phyloP scores from a whole-genome alignment of 1,139 yeast genomes.

The Suhomyces choctaworum region DNA sequence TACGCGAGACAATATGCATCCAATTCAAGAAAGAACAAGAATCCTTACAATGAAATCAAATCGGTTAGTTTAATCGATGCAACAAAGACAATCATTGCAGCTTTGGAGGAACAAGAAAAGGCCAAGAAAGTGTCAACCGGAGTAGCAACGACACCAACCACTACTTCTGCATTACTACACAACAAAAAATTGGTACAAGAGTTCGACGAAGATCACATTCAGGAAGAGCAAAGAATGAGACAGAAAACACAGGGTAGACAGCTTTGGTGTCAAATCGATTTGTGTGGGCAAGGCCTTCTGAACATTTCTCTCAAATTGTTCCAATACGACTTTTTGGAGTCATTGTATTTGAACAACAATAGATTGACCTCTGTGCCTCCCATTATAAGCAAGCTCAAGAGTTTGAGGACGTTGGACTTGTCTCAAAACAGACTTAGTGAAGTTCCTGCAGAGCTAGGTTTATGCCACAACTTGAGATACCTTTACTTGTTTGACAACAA shows the following conservation, averaged over 20 bases:
- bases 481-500: slow-evolving; percentile 87
- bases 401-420: slow-evolving; percentile 80
- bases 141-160: slow-evolving; percentile 29
- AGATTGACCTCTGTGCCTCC: slow-evolving; percentile 68
- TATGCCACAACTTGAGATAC: slow-evolving; percentile 76
- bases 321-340: slow-evolving; percentile 81
- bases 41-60: slow-evolving; percentile 46
- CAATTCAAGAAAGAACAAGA: slow-evolving; percentile 60
- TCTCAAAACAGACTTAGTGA: slow-evolving; percentile 72
- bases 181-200: slow-evolving; percentile 60
- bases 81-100: slow-evolving; percentile 50
- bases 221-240: slow-evolving; percentile 74
- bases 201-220: slow-evolving; percentile 72
- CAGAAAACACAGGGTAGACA: slow-evolving; percentile 72
- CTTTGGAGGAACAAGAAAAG: slow-evolving; percentile 45
- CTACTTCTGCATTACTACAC: slow-evolving; percentile 50
- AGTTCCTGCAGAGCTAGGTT: slow-evolving; percentile 81
- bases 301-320: slow-evolving; percentile 72
- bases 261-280: slow-evolving; percentile 92
- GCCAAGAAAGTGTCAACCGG: slow-evolving; percentile 21
- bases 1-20: slow-evolving; percentile 94
- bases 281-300: slow-evolving; percentile 84
- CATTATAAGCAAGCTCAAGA: slow-evolving; percentile 66
- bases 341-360: slow-evolving; percentile 85
- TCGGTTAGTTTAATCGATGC: slow-evolving; percentile 54